These are phyloP conservation scores for Ampelomyces quisqualis DNA, from an alignment of 2,329 filamentous ascomycete species.

Conservation along the genomic window DNA sequence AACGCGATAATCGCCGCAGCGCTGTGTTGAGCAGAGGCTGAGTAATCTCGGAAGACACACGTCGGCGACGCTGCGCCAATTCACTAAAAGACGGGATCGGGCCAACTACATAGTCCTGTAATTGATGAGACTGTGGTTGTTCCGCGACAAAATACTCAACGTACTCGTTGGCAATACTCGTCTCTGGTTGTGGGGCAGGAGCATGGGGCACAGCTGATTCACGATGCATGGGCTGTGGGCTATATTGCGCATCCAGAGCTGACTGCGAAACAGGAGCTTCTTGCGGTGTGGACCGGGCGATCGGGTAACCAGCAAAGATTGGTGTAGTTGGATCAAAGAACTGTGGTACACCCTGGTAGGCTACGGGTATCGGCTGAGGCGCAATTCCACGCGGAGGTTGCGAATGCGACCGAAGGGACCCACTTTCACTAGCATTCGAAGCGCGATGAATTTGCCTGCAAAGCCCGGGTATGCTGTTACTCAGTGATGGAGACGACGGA, in stretches of 20 bases:
- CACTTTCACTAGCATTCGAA: constrained; percentile 48
- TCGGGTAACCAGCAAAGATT: constrained; percentile 36
- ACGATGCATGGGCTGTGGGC: constrained; percentile 19
- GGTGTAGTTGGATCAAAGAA: constrained; percentile 30
- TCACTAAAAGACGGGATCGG: constrained; percentile 45
- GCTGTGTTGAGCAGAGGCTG: constrained; percentile 43
- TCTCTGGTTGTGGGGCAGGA: constrained; percentile 20
- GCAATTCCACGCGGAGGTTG: constrained; percentile 50
- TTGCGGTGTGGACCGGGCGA: constrained; percentile 34
- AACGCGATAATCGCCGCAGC: constrained; percentile 43
- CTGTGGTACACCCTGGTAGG: constrained; percentile 43
- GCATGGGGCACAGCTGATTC: constrained; percentile 15
- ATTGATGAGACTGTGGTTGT: constrained; percentile 43
- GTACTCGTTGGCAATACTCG: constrained; percentile 52
- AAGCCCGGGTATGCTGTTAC: constrained; percentile 47
- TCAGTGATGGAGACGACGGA: constrained; percentile 52
- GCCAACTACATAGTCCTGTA: constrained; percentile 41
- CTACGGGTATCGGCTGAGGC: constrained; percentile 43
- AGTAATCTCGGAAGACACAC: constrained; percentile 47
- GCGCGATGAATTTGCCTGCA: constrained; percentile 47
- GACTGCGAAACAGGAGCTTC: constrained; percentile 25
- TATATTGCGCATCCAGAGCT: constrained; percentile 23
- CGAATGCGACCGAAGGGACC: constrained; percentile 51
- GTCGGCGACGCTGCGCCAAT: constrained; percentile 44
- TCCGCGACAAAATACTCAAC: constrained; percentile 53